Evolutionary conservation across 192 early-diverging fungal species (phyloP), one percentile per base, ranked within the genome.

Genomic region (Chytriomyces sp.): DNA sequence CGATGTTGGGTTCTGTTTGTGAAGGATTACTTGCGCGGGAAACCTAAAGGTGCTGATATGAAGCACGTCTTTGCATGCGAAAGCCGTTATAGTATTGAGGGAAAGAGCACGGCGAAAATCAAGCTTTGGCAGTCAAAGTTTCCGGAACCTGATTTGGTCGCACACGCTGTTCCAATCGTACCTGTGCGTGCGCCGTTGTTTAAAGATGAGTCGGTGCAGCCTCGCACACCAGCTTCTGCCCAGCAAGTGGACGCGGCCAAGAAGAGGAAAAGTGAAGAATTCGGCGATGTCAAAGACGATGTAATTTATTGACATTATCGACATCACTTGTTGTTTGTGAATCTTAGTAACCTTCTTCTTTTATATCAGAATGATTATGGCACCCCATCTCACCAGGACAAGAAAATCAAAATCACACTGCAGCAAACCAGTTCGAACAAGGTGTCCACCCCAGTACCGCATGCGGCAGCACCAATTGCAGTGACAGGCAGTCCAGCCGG

Each of bases 41-140:
- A 76, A 20, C 90, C 90, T 43, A 82, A 79, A 18, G 86, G 78
- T 47, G 75, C 77, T 26, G 78, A 87, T 62, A 75, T 77, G 20
- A 86, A 88, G 50, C 72, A 84, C 44, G 88, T 91, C 18, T 92
- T 86, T 75, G 70, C 91, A 1, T 93, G 92, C 60, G 91, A 93
- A 65, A 86, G 84, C 20, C 77, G 90, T 43, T 92, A 92, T 75
- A 89, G 78, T 48, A 88, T 89, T 49, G 69, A 82, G 23, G 82
- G 76, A 61, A 92, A 89, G 76, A 78, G 78, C 13, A 81, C 84
- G 23, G 49, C 77, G 7, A 92, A 89, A 82, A 91, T 93, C 62
- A 91, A 91, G 74, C 82, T 89, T 69, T 93, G 92, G 92, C 71
- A 76, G 43, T 79, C 75, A 26, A 84, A 78, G 61, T 75, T 89